These are phyloP conservation scores for Tricladium varicosporioides DNA, from an alignment of 2,329 filamentous ascomycete species.

Conservation along the genomic window DNA sequence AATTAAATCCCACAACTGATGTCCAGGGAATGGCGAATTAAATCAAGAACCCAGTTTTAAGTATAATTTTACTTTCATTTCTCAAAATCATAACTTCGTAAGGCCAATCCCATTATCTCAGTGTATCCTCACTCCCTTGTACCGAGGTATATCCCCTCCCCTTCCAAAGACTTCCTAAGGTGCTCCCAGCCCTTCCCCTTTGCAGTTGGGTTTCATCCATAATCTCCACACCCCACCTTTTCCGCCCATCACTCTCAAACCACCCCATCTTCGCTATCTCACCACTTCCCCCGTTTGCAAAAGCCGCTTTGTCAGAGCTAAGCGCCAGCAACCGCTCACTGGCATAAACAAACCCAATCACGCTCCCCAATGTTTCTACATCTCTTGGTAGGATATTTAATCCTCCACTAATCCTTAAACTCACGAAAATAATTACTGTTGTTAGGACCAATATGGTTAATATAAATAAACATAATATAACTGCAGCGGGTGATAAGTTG, in stretches of 20 bases:
- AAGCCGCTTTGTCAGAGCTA: not conserved
- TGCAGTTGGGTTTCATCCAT: not conserved
- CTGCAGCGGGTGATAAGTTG: slow-evolving; percentile 8
- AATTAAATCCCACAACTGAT: no score
- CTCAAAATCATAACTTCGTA: no score
- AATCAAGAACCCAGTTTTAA: no score
- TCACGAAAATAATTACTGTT: not conserved
- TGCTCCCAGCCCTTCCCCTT: no score
- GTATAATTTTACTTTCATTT: no score
- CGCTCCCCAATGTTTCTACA: slow-evolving; percentile 13
- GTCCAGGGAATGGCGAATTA: no score
- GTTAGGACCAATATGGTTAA: slow-evolving; percentile 7
- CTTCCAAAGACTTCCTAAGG: not conserved
- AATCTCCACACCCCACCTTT: slow-evolving; percentile 15
- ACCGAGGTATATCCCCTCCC: not conserved
- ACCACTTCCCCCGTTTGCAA: not conserved
- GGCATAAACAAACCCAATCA: slow-evolving; percentile 16
- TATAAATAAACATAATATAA: slow-evolving; percentile 12
- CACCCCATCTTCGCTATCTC: slow-evolving; percentile 1
- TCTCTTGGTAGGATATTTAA: slow-evolving; percentile 13
- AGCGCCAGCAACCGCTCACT: slow-evolving; percentile 10
- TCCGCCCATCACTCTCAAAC: slow-evolving; percentile 7
- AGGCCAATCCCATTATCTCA: no score
- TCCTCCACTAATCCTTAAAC: not conserved
- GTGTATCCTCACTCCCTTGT: not conserved